Percentiles rank a stretch among this genome's conserved stretches.
Evolutionary conservation across 1,284 basidiomycete species (phyloP).

Genomic region (Apiotrichum siamense): DNA sequence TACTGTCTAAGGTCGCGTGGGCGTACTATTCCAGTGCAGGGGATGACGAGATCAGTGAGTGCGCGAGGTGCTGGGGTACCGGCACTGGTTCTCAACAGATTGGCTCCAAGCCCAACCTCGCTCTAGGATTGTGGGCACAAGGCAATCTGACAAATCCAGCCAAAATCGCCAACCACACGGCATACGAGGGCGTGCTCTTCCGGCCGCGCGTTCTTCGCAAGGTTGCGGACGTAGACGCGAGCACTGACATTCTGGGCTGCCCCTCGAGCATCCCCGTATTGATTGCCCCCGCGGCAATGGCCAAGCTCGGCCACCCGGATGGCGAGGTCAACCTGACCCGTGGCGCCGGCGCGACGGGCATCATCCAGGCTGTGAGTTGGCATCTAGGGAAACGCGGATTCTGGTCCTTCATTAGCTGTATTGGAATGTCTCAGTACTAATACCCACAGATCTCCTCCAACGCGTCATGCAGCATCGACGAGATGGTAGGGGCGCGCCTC

Average conservation of each 20-base stretch:
- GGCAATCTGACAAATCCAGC: conserved; percentile 20
- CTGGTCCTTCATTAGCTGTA: too few species aligned
- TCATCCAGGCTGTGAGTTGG: conserved; percentile 67
- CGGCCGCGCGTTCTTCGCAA: conserved; percentile 69
- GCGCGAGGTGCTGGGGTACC: too few species aligned
- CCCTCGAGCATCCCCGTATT: conserved; percentile 72
- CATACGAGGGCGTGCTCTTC: conserved; percentile 76
- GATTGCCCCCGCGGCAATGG: conserved; percentile 75
- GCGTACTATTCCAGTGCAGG: conserved; percentile 77
- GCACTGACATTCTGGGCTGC: conserved; percentile 69
- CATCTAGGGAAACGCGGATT: too few species aligned
- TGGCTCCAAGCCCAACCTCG: background rate
- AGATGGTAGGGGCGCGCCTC: conserved; percentile 48
- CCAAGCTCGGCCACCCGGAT: conserved; percentile 81
- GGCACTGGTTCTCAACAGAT: too few species aligned
- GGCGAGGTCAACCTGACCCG: conserved; percentile 79
- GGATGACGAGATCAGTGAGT: conserved; percentile 72
- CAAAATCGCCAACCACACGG: conserved; percentile 59
- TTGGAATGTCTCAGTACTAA: too few species aligned
- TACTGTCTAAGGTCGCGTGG: conserved; percentile 64
- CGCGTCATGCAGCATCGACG: conserved; percentile 64
- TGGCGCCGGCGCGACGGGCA: conserved; percentile 62
- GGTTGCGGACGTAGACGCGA: conserved; percentile 63
- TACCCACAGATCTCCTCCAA: conserved; percentile 63
- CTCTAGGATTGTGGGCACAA: background rate